These are phyloP conservation scores for Curvularia hawaiiensis DNA, from an alignment of 2,329 filamentous ascomycete species.

Conservation along the genomic window DNA sequence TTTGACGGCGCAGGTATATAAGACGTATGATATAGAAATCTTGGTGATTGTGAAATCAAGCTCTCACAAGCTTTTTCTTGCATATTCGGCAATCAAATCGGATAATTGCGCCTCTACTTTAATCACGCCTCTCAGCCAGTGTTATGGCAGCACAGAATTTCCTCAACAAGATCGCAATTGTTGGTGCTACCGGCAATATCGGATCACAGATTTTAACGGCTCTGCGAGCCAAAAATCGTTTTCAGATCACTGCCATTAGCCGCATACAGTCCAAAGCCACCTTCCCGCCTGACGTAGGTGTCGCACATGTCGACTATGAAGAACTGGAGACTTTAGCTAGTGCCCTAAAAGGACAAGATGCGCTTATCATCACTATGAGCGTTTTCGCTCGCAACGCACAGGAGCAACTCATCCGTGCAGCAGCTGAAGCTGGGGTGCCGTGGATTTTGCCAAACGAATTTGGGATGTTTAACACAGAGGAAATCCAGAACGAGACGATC, in stretches of 20 bases:
- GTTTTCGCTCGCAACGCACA: constrained; percentile 34
- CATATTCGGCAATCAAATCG: neutral
- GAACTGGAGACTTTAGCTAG: constrained; percentile 47
- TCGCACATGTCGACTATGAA: constrained; percentile 56
- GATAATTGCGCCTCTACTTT: neutral
- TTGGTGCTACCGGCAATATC: constrained; percentile 40
- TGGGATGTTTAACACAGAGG: constrained; percentile 38
- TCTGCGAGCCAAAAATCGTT: constrained; percentile 54
- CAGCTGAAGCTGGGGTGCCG: constrained; percentile 44
- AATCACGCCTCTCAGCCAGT: neutral
- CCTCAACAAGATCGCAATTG: constrained; percentile 47
- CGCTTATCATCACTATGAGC: constrained; percentile 47
- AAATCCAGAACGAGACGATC: constrained; percentile 11
- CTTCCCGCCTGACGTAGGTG: constrained; percentile 49
- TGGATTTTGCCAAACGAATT: constrained; percentile 50
- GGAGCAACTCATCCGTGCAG: constrained; percentile 41
- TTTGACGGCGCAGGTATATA: neutral
- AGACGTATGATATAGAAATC: neutral
- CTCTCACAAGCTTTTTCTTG: neutral
- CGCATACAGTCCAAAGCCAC: constrained; percentile 51
- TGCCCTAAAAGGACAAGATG: constrained; percentile 47
- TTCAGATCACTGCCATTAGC: constrained; percentile 56
- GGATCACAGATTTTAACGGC: constrained; percentile 44
- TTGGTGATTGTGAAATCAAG: neutral
- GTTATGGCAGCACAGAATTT: constrained; percentile 1